A percentile compares a stretch with the other conserved stretches of the same genome.
Conservation (phyloP, 306 rosid genomes). For the Gastrolobium villosum region DNA sequence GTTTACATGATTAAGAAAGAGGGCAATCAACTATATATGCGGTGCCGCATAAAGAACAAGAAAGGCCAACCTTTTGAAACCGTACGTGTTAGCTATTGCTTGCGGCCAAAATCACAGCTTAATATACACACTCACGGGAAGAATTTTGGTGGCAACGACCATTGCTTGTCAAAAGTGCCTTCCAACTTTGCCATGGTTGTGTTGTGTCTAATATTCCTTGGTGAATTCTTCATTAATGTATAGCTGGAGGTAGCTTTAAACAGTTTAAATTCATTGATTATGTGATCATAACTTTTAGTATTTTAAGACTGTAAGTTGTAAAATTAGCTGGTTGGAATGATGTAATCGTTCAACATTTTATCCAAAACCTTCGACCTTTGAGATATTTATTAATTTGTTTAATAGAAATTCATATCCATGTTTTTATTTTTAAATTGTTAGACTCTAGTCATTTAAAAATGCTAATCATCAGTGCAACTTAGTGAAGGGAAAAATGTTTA, state of each 20-base stretch:
- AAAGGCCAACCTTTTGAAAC: background rate
- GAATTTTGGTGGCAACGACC: background rate
- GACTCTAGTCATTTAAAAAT: too few relatives aligned
- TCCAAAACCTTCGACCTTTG: too few relatives aligned
- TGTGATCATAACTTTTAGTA: background rate
- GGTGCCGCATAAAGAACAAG: background rate
- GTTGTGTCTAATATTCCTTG: background rate
- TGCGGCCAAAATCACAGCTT: background rate
- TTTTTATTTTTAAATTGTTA: too few relatives aligned
- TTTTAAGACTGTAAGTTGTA: background rate
- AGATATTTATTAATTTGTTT: too few relatives aligned
- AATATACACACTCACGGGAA: background rate
- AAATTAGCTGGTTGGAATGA: too few relatives aligned
- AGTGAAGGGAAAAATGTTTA: too few relatives aligned
- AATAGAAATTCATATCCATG: too few relatives aligned
- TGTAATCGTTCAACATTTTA: too few relatives aligned
- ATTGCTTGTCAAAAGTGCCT: background rate
- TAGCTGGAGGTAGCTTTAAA: background rate
- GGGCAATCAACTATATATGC: background rate
- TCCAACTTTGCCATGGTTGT: constrained; percentile 1
- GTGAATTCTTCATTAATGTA: background rate
- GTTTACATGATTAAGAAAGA: background rate
- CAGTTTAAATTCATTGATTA: constrained; percentile 1
- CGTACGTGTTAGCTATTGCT: background rate
- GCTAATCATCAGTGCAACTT: too few relatives aligned